Percentiles rank a stretch among this genome's conserved stretches.
Conservation (phyloP, 257 asterid species). For the Solanum bulbocastanum region DNA sequence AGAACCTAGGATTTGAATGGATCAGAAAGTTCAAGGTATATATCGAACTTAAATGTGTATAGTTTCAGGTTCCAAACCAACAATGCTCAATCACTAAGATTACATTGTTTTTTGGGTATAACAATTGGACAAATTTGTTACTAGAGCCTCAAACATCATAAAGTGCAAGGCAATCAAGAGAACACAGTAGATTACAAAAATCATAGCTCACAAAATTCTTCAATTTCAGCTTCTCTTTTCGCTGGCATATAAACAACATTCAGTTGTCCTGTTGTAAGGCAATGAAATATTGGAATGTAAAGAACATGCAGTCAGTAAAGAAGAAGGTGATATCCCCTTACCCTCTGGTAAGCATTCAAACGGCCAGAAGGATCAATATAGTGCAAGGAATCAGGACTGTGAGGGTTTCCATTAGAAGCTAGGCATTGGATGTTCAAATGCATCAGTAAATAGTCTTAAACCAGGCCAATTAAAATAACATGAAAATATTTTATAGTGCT, state of each 20-base stretch:
- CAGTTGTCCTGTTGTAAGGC: neutral
- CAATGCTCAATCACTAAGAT: neutral
- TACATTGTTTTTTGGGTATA: neutral
- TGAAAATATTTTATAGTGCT: neutral
- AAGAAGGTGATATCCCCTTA: constrained; percentile 7
- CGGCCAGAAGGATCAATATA: constrained; percentile 56
- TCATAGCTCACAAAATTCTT: neutral
- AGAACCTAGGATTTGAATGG: neutral
- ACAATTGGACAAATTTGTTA: neutral
- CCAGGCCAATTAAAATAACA: neutral
- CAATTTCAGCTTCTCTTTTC: neutral
- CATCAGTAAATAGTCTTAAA: neutral
- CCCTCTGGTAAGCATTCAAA: constrained; percentile 71
- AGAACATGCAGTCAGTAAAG: neutral
- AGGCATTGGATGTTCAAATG: constrained; percentile 2
- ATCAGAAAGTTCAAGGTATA: neutral
- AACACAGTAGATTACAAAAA: neutral
- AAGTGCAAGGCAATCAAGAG: neutral
- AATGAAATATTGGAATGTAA: neutral
- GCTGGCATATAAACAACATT: neutral
- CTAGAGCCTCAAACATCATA: neutral
- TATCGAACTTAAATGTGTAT: neutral
- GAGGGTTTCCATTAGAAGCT: constrained; percentile 72
- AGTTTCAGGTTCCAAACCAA: neutral
- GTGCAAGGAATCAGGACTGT: constrained; percentile 44